Evolutionary conservation across 2,329 filamentous ascomycete species (phyloP).

Genomic region (Sporothrix globosa): DNA sequence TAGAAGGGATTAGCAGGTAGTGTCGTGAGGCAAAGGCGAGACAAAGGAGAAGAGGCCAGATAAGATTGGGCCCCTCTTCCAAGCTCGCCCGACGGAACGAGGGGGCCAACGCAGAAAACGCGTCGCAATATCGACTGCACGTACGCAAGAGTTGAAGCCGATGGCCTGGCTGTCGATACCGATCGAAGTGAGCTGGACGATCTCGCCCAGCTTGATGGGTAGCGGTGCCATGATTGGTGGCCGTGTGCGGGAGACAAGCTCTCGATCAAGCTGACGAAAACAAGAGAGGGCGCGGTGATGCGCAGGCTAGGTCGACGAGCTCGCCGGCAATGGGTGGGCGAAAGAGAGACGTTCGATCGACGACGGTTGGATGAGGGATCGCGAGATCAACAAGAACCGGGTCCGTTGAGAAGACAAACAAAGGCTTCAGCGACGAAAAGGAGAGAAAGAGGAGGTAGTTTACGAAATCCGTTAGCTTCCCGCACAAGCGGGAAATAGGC

Average conservation of each 20-base stretch:
- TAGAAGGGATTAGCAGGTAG: slow-evolving; percentile 32
- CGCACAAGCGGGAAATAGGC: slow-evolving; percentile 31
- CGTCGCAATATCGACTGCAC: slow-evolving; percentile 43
- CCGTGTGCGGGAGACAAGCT: slow-evolving; percentile 25
- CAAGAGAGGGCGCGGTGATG: slow-evolving; percentile 23
- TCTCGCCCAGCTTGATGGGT: slow-evolving; percentile 50
- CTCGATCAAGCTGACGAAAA: slow-evolving; percentile 14
- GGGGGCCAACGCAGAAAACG: slow-evolving; percentile 24
- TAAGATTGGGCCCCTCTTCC: neutral
- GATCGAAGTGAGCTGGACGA: slow-evolving; percentile 47
- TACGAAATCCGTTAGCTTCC: slow-evolving; percentile 28
- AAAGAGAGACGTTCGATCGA: slow-evolving; percentile 4
- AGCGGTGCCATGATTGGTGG: slow-evolving; percentile 44
- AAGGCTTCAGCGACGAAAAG: slow-evolving; percentile 25
- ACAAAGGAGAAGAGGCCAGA: neutral
- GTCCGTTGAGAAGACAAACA: neutral
- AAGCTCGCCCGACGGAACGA: neutral
- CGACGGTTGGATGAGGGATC: neutral
- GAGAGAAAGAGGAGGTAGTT: slow-evolving; percentile 1
- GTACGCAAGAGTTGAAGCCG: slow-evolving; percentile 85
- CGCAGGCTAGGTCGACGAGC: slow-evolving; percentile 16
- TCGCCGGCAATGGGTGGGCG: slow-evolving; percentile 16
- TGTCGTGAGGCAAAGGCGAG: neutral
- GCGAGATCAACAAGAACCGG: slow-evolving; percentile 16
- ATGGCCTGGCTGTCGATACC: slow-evolving; percentile 55